Conservation (phyloP, 495 filamentous ascomycete genomes). For the Parachaetomium inaequale region DNA sequence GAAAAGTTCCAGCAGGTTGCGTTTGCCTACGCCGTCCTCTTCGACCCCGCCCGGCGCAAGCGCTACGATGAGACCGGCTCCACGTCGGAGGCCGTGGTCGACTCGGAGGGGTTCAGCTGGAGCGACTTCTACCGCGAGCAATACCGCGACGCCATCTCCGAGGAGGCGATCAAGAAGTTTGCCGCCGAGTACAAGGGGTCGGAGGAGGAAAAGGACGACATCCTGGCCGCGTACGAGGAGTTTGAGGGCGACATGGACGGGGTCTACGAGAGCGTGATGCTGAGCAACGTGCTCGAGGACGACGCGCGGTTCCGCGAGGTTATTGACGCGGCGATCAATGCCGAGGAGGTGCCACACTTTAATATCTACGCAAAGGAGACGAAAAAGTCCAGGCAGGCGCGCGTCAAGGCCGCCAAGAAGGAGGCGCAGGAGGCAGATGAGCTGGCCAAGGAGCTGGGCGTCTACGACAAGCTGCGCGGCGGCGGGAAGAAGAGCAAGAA, state of each 20-base stretch:
- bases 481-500: slow-evolving; percentile 46
- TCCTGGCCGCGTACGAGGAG: slow-evolving; percentile 70
- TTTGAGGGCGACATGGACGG: slow-evolving; percentile 66
- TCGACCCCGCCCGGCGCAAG: slow-evolving; percentile 67
- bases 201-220: slow-evolving; percentile 72
- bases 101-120: slow-evolving; percentile 82
- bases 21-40: slow-evolving; percentile 90
- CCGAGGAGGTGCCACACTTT: slow-evolving; percentile 60
- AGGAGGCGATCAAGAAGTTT: slow-evolving; percentile 67
- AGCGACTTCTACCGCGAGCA: slow-evolving; percentile 79
- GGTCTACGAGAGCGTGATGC: slow-evolving; percentile 80
- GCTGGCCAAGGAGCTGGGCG: slow-evolving; percentile 65
- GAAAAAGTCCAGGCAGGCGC: slow-evolving; percentile 57
- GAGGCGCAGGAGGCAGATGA: slow-evolving; percentile 73
- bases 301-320: slow-evolving; percentile 78
- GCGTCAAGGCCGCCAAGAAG: slow-evolving; percentile 59
- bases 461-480: slow-evolving; percentile 55
- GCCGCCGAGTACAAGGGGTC: slow-evolving; percentile 76
- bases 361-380: slow-evolving; percentile 68
- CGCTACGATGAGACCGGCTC: slow-evolving; percentile 87
- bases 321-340: slow-evolving; percentile 76
- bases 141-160: slow-evolving; percentile 65
- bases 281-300: slow-evolving; percentile 78
- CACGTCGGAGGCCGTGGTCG: slow-evolving; percentile 70
- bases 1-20: slow-evolving; percentile 82